Conservation (phyloP, 805 yeast species). For the Metschnikowia continentalis region DNA sequence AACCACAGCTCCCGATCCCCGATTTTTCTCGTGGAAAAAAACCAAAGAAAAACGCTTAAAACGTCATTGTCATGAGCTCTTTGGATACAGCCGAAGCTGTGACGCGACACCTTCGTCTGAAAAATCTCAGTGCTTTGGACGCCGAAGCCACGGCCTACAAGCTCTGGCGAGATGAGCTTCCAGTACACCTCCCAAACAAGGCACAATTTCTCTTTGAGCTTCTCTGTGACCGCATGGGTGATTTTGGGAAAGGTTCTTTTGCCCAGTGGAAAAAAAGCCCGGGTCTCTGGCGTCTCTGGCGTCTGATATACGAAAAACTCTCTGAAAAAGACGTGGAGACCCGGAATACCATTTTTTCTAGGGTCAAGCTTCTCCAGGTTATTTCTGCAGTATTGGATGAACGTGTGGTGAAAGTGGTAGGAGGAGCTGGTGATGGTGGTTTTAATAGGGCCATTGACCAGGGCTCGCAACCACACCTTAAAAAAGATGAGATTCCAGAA, state of each 20-base stretch:
- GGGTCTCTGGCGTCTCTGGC: constrained; percentile 50
- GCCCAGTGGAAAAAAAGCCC: constrained; percentile 39
- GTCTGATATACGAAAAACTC: constrained; percentile 33
- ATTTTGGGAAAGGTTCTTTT: constrained; percentile 35
- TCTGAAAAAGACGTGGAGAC: constrained; percentile 17
- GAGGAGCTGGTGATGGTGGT: no score
- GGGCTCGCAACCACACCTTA: background rate
- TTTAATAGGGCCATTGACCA: background rate
- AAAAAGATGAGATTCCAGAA: no score
- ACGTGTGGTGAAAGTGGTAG: background rate
- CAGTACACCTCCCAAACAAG: constrained; percentile 52
- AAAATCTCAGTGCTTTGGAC: constrained; percentile 39
- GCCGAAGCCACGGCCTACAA: constrained; percentile 33
- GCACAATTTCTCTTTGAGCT: constrained; percentile 54
- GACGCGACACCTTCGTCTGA: constrained; percentile 57
- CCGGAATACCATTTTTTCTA: constrained; percentile 41
- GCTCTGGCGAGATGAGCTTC: constrained; percentile 29
- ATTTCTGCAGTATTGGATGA: constrained; percentile 13
- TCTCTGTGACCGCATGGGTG: constrained; percentile 57
- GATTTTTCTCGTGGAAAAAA: background rate
- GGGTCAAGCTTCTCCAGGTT: constrained; percentile 22
- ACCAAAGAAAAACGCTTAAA: no score
- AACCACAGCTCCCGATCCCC: background rate
- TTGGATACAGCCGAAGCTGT: constrained; percentile 39
- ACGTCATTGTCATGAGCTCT: background rate